Evolutionary conservation across 768 basidiomycete genomes (phyloP).

Genomic region (Psilocybe azurescens): DNA sequence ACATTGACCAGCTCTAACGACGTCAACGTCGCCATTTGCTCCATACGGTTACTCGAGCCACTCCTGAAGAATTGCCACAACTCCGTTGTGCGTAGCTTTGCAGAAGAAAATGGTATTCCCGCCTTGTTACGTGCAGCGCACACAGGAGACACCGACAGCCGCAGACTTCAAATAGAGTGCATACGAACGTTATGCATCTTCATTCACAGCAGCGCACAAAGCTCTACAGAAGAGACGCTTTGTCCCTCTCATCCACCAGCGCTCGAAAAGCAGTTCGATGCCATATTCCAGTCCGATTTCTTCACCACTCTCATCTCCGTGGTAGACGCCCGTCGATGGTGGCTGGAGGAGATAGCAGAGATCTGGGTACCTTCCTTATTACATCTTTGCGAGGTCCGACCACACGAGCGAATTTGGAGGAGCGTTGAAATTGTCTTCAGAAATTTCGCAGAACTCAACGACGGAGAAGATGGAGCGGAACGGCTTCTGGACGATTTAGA

Average conservation of each 20-base stretch:
- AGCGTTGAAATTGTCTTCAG: conserved; percentile 35
- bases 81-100: conserved; percentile 33
- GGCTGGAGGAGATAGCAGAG: conserved; percentile 41
- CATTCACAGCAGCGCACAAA: conserved; percentile 33
- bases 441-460: conserved; percentile 27
- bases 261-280: conserved; percentile 26
- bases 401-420: conserved; percentile 36
- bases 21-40: conserved; percentile 37
- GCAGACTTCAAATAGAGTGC: conserved; percentile 44
- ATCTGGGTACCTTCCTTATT: conserved; percentile 43
- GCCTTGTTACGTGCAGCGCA: conserved; percentile 39
- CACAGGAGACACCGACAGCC: conserved; percentile 38
- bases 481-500: conserved; percentile 17
- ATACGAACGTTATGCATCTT: conserved; percentile 42
- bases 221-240: conserved; percentile 10
- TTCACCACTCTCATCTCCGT: conserved; percentile 39
- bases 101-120: conserved; percentile 37
- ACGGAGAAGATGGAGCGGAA: conserved; percentile 23
- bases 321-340: conserved; percentile 38
- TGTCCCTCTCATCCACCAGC: conserved; percentile 17
- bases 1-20: conserved; percentile 35
- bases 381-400: conserved; percentile 35
- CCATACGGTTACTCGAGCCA: conserved; percentile 39
- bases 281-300: conserved; percentile 42
- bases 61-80: conserved; percentile 32